phyloP scores from a whole-genome alignment of 352 stramenopile species.

The Phytopythium oedochilum region DNA sequence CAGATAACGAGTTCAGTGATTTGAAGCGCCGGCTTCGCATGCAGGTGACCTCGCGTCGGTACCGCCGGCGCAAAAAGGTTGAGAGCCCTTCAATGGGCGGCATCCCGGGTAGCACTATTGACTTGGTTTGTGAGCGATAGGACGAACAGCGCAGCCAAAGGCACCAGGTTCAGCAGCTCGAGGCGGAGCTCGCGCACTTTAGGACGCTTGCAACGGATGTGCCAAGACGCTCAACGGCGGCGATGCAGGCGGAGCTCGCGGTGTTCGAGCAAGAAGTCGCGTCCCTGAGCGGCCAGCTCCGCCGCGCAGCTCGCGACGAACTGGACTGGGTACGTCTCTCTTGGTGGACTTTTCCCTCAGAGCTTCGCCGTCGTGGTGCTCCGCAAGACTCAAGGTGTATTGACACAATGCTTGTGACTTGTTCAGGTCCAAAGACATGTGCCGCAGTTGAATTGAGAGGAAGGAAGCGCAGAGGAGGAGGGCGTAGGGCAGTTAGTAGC shows the following conservation, averaged over 20 bases:
- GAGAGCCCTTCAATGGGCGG: no score
- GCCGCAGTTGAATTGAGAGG: background rate
- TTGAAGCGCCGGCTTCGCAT: slow-evolving; percentile 25
- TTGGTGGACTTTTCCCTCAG: background rate
- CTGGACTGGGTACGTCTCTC: slow-evolving; percentile 9
- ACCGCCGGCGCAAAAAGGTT: slow-evolving; percentile 35
- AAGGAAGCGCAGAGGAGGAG: no score
- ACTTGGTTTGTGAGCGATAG: no score
- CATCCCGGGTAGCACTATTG: no score
- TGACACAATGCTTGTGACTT: background rate
- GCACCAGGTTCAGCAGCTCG: slow-evolving; percentile 5
- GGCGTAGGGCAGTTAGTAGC: no score
- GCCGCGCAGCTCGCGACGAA: slow-evolving; percentile 15
- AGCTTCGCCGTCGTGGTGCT: background rate
- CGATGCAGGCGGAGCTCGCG: slow-evolving; percentile 12
- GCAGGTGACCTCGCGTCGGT: slow-evolving; percentile 26
- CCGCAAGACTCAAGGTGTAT: no score
- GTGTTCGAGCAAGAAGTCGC: slow-evolving; percentile 12
- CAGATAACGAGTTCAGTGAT: slow-evolving; percentile 16
- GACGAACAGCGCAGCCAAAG: slow-evolving; percentile 7
- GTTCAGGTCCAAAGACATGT: background rate
- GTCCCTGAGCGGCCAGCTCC: slow-evolving; percentile 9
- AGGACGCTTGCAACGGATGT: slow-evolving; percentile 7
- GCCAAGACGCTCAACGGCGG: slow-evolving; percentile 5
- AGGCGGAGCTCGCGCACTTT: slow-evolving; percentile 11